Conservation (phyloP, 2,329 filamentous ascomycete species). For the Colletotrichum chlorophyti region DNA sequence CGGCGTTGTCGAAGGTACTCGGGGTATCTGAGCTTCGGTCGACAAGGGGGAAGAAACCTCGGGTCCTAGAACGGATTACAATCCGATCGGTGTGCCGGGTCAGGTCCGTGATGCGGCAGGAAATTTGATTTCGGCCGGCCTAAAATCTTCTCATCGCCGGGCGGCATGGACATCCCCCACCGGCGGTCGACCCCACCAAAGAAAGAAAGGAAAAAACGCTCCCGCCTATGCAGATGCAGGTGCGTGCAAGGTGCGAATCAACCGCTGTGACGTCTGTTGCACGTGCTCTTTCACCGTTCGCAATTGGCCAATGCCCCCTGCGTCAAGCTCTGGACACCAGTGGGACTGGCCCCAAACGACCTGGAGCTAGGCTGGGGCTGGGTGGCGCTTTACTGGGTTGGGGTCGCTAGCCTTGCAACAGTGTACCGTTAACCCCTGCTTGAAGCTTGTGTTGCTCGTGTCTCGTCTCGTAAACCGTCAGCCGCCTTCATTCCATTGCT, state of each 20-base stretch:
- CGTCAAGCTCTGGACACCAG: constrained; percentile 12
- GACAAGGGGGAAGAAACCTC: background rate
- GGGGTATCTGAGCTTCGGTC: background rate
- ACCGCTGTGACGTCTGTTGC: constrained; percentile 21
- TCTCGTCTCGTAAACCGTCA: constrained; percentile 26
- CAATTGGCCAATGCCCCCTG: constrained; percentile 27
- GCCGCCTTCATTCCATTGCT: constrained; percentile 23
- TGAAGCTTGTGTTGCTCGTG: constrained; percentile 23
- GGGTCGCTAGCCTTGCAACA: no score
- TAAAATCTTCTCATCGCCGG: constrained; percentile 9
- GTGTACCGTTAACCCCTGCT: no score
- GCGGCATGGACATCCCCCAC: constrained; percentile 1
- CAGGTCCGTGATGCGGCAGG: constrained; percentile 8
- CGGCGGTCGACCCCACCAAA: constrained; percentile 25
- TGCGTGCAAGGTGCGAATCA: no score
- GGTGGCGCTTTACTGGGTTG: constrained; percentile 9
- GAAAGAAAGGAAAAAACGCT: constrained; percentile 4
- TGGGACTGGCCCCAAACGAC: constrained; percentile 5
- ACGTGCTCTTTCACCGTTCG: constrained; percentile 17
- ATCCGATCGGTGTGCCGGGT: constrained; percentile 15
- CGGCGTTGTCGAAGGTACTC: background rate
- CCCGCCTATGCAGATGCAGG: background rate
- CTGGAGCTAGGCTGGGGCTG: constrained; percentile 10
- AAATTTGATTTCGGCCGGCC: constrained; percentile 15
- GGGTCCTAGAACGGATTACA: constrained; percentile 1